Percentiles rank a stretch among this genome's conserved stretches.
phyloP scores from a whole-genome alignment of 306 rosid genomes.

The Pyrus pyrifolia region DNA sequence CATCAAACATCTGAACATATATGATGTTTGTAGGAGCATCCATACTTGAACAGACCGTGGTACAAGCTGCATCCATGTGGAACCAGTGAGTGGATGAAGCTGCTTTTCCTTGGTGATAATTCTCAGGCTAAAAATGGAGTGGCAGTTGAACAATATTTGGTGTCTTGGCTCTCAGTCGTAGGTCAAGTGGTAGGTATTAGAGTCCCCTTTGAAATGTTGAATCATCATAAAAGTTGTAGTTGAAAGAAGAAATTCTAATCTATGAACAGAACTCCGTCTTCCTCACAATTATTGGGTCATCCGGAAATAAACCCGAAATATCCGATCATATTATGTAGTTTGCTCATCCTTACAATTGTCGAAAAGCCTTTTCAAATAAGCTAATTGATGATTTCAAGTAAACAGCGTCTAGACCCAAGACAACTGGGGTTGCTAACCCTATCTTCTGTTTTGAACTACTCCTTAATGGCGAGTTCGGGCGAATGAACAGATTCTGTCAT shows the following conservation, averaged over 20 bases:
- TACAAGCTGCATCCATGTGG: constrained; percentile 91
- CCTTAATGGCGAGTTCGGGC: background rate
- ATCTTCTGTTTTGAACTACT: background rate
- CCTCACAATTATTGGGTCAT: background rate
- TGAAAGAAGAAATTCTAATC: background rate
- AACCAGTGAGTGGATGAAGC: constrained; percentile 84
- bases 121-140: constrained; percentile 27
- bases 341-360: background rate
- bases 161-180: constrained; percentile 77
- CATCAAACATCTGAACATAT: no score
- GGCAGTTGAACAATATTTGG: constrained; percentile 39
- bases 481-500: background rate
- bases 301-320: background rate
- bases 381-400: background rate
- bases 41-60: constrained; percentile 81
- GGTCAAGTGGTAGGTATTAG: constrained; percentile 78
- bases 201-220: constrained; percentile 47
- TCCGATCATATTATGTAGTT: background rate
- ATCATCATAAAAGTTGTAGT: background rate
- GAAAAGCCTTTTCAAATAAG: background rate
- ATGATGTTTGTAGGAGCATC: constrained; percentile 59
- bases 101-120: constrained; percentile 37
- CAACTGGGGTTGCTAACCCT: background rate
- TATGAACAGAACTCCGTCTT: background rate
- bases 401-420: background rate